Percentiles rank a stretch among this genome's conserved stretches.
Evolutionary conservation across 163 green algal species (phyloP).

Genomic region (Dunaliella salina): DNA sequence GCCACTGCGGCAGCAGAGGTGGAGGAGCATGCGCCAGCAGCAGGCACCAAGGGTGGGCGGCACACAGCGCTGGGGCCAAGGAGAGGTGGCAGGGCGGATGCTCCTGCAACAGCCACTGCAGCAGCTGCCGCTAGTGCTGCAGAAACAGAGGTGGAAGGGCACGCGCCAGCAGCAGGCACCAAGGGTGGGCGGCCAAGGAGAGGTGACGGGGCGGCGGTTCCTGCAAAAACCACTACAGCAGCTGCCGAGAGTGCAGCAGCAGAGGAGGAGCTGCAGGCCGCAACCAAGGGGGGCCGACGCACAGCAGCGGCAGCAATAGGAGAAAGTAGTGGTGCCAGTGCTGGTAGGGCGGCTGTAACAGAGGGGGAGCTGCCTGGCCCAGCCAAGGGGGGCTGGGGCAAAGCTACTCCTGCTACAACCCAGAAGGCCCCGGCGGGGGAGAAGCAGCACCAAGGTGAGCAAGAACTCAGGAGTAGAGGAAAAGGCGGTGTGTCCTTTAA

Average conservation of each 20-base stretch:
- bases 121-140: constrained; percentile 11
- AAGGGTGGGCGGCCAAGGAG: too few relatives aligned
- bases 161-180: neutral
- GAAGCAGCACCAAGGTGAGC: too few relatives aligned
- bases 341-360: too few relatives aligned
- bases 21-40: neutral
- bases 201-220: neutral
- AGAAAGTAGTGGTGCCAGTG: too few relatives aligned
- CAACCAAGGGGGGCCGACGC: neutral
- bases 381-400: too few relatives aligned
- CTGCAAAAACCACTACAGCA: neutral
- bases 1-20: neutral
- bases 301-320: neutral
- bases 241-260: neutral
- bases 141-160: neutral
- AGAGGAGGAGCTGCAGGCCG: neutral
- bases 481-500: too few relatives aligned
- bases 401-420: too few relatives aligned
- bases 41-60: constrained; percentile 5
- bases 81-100: too few relatives aligned
- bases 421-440: too few relatives aligned
- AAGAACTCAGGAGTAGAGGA: too few relatives aligned
- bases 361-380: too few relatives aligned
- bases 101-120: neutral
- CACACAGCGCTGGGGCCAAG: too few relatives aligned